Conservation (phyloP, 2,329 filamentous ascomycete genomes). For the Cercospora nicotianae region DNA sequence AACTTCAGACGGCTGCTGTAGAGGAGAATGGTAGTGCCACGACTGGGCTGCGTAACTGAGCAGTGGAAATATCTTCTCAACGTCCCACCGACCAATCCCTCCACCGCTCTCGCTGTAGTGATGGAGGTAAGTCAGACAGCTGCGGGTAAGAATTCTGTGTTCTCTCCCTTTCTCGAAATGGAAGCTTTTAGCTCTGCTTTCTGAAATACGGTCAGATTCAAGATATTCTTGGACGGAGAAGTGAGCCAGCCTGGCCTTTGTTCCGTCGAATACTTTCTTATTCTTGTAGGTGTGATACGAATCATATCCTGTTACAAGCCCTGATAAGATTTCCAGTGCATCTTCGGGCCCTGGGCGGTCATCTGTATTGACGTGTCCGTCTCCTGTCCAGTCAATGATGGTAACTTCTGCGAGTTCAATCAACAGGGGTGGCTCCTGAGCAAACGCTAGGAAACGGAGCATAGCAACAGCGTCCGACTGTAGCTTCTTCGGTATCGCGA, state of each 20-base stretch:
- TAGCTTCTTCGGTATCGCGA: constrained; percentile 17
- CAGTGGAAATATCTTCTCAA: no score
- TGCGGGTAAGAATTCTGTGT: constrained; percentile 17
- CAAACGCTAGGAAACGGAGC: constrained; percentile 28
- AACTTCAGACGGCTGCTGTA: constrained; percentile 11
- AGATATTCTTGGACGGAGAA: neutral
- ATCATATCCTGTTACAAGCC: no score
- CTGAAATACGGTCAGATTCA: constrained; percentile 16
- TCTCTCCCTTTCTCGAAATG: constrained; percentile 7
- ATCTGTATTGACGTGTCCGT: constrained; percentile 16
- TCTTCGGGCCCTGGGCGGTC: constrained; percentile 15
- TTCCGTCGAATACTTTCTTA: no score
- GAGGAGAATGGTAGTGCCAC: constrained; percentile 15
- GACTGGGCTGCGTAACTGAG: constrained; percentile 19
- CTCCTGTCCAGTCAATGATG: constrained; percentile 20
- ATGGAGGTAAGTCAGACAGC: constrained; percentile 21
- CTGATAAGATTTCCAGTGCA: constrained; percentile 20
- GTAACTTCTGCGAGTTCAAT: constrained; percentile 28
- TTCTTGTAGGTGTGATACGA: no score
- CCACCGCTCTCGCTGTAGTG: constrained; percentile 9
- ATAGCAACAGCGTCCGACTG: constrained; percentile 21
- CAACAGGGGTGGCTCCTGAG: constrained; percentile 22
- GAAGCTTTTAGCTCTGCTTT: constrained; percentile 6
- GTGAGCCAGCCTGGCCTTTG: neutral
- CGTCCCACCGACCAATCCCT: no score